Conservation (phyloP, 179 eudicot species). For the Amaranthus tricolor region DNA sequence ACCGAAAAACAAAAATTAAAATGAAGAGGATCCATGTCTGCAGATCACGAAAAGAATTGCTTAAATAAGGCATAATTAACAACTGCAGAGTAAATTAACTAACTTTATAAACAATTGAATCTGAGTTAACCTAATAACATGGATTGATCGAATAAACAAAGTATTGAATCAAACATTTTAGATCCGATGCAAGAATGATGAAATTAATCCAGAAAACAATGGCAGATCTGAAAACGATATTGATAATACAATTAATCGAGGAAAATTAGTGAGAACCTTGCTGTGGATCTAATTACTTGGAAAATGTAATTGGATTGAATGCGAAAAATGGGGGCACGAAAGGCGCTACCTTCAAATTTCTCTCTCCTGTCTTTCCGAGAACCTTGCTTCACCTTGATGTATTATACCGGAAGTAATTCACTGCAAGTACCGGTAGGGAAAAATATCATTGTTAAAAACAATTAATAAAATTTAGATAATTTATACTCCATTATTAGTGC, state of each 20-base stretch:
- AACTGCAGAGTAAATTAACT: not conserved
- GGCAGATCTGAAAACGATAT: not conserved
- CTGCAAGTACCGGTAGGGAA: too few species aligned
- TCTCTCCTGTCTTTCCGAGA: too few species aligned
- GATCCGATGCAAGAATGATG: not conserved
- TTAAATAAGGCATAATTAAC: not conserved
- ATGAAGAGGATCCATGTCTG: slow-evolving; percentile 4
- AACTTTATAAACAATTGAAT: not conserved
- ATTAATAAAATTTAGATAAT: too few species aligned
- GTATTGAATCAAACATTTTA: not conserved
- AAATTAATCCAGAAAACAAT: not conserved
- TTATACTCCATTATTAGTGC: too few species aligned
- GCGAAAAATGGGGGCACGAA: too few species aligned
- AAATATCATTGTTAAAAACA: too few species aligned
- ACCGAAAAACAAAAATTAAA: not conserved
- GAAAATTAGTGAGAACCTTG: too few species aligned
- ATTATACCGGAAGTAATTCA: too few species aligned
- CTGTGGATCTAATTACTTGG: too few species aligned
- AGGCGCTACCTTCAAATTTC: too few species aligned
- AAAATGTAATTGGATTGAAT: too few species aligned
- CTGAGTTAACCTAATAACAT: not conserved
- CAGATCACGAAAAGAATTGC: not conserved
- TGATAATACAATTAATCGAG: not conserved
- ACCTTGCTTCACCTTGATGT: too few species aligned
- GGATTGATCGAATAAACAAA: not conserved